Evolutionary conservation across 2,329 filamentous ascomycete species (phyloP).

Genomic region (Curvularia spicifera): DNA sequence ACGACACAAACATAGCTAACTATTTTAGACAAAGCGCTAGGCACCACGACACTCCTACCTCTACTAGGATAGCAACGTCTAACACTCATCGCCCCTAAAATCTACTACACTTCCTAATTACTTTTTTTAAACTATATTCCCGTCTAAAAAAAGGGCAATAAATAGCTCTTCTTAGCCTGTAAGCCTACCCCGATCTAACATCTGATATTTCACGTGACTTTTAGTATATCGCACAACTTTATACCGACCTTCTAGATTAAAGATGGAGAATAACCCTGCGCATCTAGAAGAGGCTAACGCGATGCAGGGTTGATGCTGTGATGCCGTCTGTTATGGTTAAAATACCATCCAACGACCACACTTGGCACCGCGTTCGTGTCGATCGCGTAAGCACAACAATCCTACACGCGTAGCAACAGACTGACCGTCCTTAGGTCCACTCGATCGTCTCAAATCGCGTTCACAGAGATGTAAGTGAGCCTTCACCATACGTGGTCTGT

Average conservation of each 20-base stretch:
- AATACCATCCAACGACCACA: slow-evolving; percentile 27
- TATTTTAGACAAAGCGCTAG: neutral
- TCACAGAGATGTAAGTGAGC: slow-evolving; percentile 30
- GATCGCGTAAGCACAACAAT: slow-evolving; percentile 29
- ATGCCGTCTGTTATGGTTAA: slow-evolving; percentile 40
- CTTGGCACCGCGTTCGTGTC: slow-evolving; percentile 29
- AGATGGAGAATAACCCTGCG: neutral
- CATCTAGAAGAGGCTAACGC: slow-evolving; percentile 5
- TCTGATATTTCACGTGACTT: neutral
- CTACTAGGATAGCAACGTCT: neutral
- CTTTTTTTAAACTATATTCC: no score
- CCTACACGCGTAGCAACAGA: neutral
- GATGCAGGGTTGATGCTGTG: slow-evolving; percentile 7
- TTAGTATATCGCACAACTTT: neutral
- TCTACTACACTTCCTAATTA: neutral
- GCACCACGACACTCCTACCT: neutral
- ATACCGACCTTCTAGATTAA: neutral
- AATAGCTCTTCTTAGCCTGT: neutral
- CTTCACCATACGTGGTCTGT: slow-evolving; percentile 19
- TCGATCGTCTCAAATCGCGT: slow-evolving; percentile 37
- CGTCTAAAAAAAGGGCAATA: neutral
- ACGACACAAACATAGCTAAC: neutral
- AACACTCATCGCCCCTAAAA: neutral
- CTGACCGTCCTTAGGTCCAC: slow-evolving; percentile 1
- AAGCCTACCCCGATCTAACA: neutral